Base-by-base conservation (phyloP, 2,329 filamentous ascomycete genomes). In the Graphiopsis chlorocephala region DNA sequence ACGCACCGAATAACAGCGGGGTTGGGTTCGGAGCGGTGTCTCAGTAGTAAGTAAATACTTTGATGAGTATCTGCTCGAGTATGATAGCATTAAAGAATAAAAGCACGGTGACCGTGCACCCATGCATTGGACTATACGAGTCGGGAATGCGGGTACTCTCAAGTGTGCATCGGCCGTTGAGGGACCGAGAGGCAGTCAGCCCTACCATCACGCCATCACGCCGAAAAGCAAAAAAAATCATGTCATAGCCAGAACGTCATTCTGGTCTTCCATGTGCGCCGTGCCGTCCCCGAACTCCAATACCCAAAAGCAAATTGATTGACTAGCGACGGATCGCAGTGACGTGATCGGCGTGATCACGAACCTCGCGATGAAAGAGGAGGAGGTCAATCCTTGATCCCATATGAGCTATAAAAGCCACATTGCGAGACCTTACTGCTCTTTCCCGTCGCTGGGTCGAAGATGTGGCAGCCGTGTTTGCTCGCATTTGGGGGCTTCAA, bases 401-500 rank as follows among this genome's bases (percentile, higher is more conserved):
- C 50, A 17, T 53, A 20, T 2, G 17, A 8, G 50, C 26, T 31
- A 78, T 87, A 92, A 79, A 91, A 91, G 65, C 86, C 85, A 73
- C 86, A 88, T 72, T 90, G 89, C 65, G 84, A 83, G 55, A 93
- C 84, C 75, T 92, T 90, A 70, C 83, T 89, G 65, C 85, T 86
- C 77, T 88, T 88, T 61, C 93, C 91, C 3, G 92, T 96, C 70
- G 83, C 83, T 68, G 88, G 85, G 72, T 94, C 86, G 76, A 94
- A 97, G 73, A 94, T 87, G 72, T 91, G 85, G 77, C 92, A 96
- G 26, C 93, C 93, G 66, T 87, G 86, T 65, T 86, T 90, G 42
- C 92, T 92, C 42, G 94, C 93, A 72, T 97, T 96, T 3, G 93
- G 93, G 38, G 93, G 93, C 15, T 75, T 91, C 94, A 75, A 95